These are phyloP conservation scores for Leccinum disarticulatum DNA, from an alignment of 768 basidiomycete species.

Conservation along the genomic window DNA sequence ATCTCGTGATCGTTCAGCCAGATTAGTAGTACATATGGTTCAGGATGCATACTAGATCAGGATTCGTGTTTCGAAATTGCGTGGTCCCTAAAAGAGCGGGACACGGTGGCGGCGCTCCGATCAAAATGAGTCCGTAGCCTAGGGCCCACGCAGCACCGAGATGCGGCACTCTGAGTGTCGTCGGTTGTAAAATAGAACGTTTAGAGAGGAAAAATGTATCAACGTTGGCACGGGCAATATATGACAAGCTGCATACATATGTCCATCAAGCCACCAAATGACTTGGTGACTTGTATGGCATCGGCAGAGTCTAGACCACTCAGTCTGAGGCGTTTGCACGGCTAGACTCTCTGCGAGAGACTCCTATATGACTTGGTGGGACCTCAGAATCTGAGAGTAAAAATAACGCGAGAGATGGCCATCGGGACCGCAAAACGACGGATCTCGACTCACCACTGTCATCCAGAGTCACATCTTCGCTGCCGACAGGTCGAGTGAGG, in stretches of 20 bases:
- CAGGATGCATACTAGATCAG: background rate
- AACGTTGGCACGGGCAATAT: conserved; percentile 1
- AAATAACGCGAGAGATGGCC: background rate
- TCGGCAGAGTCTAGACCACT: conserved; percentile 13
- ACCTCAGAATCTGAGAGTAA: background rate
- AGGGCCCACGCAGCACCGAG: conserved; percentile 15
- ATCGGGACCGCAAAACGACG: background rate
- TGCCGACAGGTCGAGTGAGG: background rate
- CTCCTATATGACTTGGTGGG: background rate
- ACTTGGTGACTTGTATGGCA: conserved; percentile 9
- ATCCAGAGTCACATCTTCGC: background rate
- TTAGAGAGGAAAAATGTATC: background rate
- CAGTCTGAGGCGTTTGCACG: conserved; percentile 1
- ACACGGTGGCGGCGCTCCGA: conserved; percentile 29
- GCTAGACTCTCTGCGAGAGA: background rate
- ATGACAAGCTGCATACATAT: conserved; percentile 9
- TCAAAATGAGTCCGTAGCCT: conserved; percentile 1
- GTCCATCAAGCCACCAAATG: conserved; percentile 32
- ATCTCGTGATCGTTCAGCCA: background rate
- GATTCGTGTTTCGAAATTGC: background rate
- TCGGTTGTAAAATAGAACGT: background rate
- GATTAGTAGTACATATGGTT: background rate
- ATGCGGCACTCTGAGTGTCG: background rate
- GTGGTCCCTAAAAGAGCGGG: conserved; percentile 1
- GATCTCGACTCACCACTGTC: background rate